phyloP scores from a whole-genome alignment of 78 protist species.

The Dictyostelium firmibasis region DNA sequence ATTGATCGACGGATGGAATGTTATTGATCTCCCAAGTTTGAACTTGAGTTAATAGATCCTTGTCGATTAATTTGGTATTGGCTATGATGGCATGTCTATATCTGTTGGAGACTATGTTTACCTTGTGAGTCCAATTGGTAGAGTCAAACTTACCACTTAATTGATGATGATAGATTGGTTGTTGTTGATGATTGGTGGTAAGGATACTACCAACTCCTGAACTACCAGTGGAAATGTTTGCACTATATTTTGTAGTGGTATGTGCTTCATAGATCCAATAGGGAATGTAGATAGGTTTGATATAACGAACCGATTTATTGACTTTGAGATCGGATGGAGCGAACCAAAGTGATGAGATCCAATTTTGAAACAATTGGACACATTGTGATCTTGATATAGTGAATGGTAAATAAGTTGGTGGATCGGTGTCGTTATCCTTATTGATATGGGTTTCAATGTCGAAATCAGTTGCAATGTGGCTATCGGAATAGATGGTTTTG shows the following conservation, averaged over 20 bases:
- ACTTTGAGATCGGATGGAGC: constrained; percentile 68
- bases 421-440: constrained; percentile 39
- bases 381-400: constrained; percentile 32
- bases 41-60: constrained; percentile 54
- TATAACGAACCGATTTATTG: constrained; percentile 12
- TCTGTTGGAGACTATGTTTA: constrained; percentile 24
- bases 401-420: constrained; percentile 63
- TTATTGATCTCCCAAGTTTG: constrained; percentile 60
- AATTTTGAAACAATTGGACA: constrained; percentile 21
- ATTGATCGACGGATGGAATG: constrained; percentile 32
- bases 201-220: background rate
- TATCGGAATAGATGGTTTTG: constrained; percentile 9
- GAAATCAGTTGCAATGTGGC: constrained; percentile 23
- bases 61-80: constrained; percentile 43
- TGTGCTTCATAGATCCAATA: constrained; percentile 74
- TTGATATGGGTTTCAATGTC: constrained; percentile 35
- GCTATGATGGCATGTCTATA: constrained; percentile 49
- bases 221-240: background rate
- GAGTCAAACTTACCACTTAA: constrained; percentile 23
- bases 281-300: constrained; percentile 60
- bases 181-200: background rate
- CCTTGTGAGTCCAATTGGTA: constrained; percentile 19
- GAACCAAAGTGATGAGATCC: constrained; percentile 73
- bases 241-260: constrained; percentile 64
- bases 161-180: background rate